Conservation (phyloP, 2,329 filamentous ascomycete species). For the Didymella arachidicola region DNA sequence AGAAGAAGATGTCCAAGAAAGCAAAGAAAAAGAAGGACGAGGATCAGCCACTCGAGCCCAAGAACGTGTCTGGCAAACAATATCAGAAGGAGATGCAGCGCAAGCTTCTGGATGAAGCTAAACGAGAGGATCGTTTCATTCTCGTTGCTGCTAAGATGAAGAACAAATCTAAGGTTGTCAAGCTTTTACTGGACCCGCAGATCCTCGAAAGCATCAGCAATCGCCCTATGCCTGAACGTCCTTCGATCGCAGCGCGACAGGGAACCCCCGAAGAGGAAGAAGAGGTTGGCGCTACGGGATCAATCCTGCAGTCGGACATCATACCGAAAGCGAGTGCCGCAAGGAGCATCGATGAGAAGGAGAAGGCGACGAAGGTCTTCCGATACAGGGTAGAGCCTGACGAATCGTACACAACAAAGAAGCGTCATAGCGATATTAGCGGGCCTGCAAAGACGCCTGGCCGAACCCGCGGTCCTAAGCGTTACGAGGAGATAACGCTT, state of each 20-base stretch:
- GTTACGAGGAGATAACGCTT: conserved; percentile 58
- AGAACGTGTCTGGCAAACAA: conserved; percentile 56
- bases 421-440: conserved; percentile 34
- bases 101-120: conserved; percentile 53
- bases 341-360: conserved; percentile 30
- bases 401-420: conserved; percentile 49
- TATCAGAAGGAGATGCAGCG: conserved; percentile 59
- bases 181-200: conserved; percentile 48
- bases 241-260: conserved; percentile 24
- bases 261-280: conserved; percentile 37
- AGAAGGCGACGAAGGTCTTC: conserved; percentile 47
- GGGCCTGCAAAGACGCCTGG: conserved; percentile 34
- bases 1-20: conserved; percentile 34
- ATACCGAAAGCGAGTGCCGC: conserved; percentile 28
- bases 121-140: conserved; percentile 55
- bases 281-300: conserved; percentile 27
- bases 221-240: conserved; percentile 41
- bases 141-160: conserved; percentile 57
- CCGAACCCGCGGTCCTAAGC: conserved; percentile 29
- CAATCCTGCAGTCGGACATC: conserved; percentile 51
- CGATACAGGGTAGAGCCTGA: conserved; percentile 52
- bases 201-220: conserved; percentile 49
- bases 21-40: conserved; percentile 47
- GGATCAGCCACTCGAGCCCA: conserved; percentile 45
- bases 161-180: conserved; percentile 55